Evolutionary conservation across 192 early-diverging fungal genomes (phyloP).

Genomic region (Podila clonocystis): DNA sequence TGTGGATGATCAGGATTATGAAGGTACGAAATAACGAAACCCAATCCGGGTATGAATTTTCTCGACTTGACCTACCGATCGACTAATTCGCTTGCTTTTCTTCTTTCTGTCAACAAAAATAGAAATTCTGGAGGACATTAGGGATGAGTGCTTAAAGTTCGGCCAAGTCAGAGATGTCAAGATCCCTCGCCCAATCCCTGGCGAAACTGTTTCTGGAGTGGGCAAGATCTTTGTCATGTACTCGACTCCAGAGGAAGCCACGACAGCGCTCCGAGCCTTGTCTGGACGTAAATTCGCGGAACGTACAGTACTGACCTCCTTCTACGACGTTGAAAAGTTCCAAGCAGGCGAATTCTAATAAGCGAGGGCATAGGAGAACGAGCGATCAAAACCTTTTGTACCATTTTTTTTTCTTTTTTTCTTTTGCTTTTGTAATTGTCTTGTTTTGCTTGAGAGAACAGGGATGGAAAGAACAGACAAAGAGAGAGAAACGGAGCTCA

Average conservation of each 20-base stretch:
- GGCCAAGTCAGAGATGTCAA: constrained; percentile 81
- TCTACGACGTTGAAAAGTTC: constrained; percentile 80
- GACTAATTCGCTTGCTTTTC: background rate
- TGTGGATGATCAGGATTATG: constrained; percentile 84
- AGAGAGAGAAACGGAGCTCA: background rate
- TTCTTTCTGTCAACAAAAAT: constrained; percentile 6
- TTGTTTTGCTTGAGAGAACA: background rate
- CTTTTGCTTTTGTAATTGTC: background rate
- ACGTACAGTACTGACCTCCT: constrained; percentile 91
- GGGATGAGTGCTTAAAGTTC: constrained; percentile 89
- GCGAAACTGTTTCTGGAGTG: constrained; percentile 68
- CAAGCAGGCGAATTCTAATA: constrained; percentile 67
- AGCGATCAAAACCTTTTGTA: background rate
- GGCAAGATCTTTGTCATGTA: constrained; percentile 96
- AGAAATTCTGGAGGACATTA: constrained; percentile 92
- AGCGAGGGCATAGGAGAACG: too few relatives aligned
- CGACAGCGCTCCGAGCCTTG: constrained; percentile 78
- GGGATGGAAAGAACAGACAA: constrained; percentile 11
- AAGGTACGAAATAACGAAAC: constrained; percentile 59
- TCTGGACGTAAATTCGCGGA: constrained; percentile 95
- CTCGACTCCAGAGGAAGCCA: constrained; percentile 63
- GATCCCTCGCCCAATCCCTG: constrained; percentile 82
- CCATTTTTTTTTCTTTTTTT: background rate
- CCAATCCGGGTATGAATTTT: background rate
- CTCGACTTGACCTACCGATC: too few relatives aligned